Evolutionary conservation across 352 stramenopile genomes (phyloP).

Genomic region (Pythium vanterpoolii): DNA sequence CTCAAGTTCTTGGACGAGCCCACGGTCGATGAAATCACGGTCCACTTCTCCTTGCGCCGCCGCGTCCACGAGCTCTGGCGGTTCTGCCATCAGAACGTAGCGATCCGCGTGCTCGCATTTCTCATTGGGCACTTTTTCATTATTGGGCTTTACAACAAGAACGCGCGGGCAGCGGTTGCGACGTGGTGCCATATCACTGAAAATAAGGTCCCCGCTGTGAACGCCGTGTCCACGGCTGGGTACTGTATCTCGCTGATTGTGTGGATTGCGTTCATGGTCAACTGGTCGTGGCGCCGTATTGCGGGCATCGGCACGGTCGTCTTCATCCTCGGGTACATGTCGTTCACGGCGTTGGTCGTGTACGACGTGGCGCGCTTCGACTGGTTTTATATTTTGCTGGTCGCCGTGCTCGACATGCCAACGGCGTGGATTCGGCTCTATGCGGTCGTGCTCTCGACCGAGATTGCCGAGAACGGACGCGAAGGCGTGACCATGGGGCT

Average conservation of each 20-base stretch:
- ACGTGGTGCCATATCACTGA: conserved; percentile 35
- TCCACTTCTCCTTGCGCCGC: conserved; percentile 22
- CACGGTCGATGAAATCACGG: not conserved
- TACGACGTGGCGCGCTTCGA: conserved; percentile 33
- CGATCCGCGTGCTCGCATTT: conserved; percentile 51
- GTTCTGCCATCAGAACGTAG: conserved; percentile 51
- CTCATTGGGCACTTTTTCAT: conserved; percentile 38
- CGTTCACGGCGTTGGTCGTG: conserved; percentile 34
- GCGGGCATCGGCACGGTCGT: conserved; percentile 27
- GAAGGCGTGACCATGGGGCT: conserved; percentile 55
- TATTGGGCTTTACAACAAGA: conserved; percentile 36
- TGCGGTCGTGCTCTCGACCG: conserved; percentile 37
- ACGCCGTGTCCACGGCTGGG: conserved; percentile 29
- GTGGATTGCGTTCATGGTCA: conserved; percentile 39
- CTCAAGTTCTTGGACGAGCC: conserved; percentile 37
- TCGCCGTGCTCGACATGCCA: conserved; percentile 31
- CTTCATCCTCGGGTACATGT: conserved; percentile 27
- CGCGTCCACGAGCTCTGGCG: conserved; percentile 42
- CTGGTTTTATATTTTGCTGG: conserved; percentile 41
- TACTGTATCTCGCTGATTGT: conserved; percentile 35
- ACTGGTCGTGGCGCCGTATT: conserved; percentile 36
- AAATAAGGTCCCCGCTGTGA: conserved; percentile 13
- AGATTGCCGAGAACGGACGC: conserved; percentile 47
- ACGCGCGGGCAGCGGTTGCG: conserved; percentile 28
- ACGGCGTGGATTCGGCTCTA: conserved; percentile 42